These are phyloP conservation scores for Chaetomium strumarium DNA, from an alignment of 2,329 filamentous ascomycete genomes.

Conservation along the genomic window DNA sequence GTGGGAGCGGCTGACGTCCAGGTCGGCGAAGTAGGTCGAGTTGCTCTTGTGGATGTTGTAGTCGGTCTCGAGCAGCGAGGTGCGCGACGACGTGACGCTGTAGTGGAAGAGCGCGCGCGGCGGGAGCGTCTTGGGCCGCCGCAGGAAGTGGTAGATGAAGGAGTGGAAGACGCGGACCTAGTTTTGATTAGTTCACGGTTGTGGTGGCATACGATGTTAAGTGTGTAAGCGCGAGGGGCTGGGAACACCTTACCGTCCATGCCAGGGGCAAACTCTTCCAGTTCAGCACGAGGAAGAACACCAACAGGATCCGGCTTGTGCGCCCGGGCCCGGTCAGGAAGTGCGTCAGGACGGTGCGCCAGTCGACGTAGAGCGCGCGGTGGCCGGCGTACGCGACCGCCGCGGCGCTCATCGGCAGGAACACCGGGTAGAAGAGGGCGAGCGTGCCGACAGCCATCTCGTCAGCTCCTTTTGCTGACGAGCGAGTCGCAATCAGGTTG, in stretches of 20 bases:
- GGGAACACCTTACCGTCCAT: constrained; percentile 59
- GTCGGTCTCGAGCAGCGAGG: constrained; percentile 33
- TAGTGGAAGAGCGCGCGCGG: constrained; percentile 34
- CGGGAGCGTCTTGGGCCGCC: constrained; percentile 23
- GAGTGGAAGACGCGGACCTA: constrained; percentile 33
- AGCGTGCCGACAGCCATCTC: constrained; percentile 30
- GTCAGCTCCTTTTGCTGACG: too few species aligned
- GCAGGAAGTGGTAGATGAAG: constrained; percentile 30
- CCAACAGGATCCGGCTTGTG: constrained; percentile 45
- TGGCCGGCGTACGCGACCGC: constrained; percentile 41
- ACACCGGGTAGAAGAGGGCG: constrained; percentile 34
- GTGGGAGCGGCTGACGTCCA: constrained; percentile 77
- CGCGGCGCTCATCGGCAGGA: constrained; percentile 38
- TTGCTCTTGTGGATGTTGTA: constrained; percentile 39
- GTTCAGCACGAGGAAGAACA: constrained; percentile 57
- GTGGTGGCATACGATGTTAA: background rate
- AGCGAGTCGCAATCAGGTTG: too few species aligned
- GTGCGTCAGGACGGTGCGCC: constrained; percentile 31
- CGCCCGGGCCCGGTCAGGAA: constrained; percentile 52
- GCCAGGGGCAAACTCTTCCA: constrained; percentile 68
- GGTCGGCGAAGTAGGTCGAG: constrained; percentile 77
- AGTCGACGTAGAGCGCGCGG: constrained; percentile 39
- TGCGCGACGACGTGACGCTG: constrained; percentile 28
- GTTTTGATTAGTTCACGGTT: background rate
- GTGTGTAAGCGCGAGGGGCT: background rate